A percentile compares a stretch with the other conserved stretches of the same genome.
phyloP scores from a whole-genome alignment of 1,284 basidiomycete species.

The Uromyces viciae-fabae region DNA sequence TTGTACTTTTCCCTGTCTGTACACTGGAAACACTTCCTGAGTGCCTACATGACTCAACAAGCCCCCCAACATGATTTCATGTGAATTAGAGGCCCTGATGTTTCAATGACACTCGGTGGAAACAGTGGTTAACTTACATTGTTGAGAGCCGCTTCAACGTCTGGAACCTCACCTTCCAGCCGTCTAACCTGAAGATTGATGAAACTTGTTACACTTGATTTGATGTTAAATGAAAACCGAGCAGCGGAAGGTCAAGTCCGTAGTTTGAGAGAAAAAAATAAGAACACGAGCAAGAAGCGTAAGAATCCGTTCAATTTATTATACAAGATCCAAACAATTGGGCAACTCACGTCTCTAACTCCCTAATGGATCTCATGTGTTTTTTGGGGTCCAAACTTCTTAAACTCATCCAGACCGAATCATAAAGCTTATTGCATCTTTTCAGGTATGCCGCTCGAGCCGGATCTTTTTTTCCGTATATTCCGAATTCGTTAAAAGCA shows the following conservation, averaged over 20 bases:
- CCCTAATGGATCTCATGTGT: slow-evolving; percentile 4
- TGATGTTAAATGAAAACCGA: not conserved
- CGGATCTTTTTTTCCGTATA: not conserved
- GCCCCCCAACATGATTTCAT: not conserved
- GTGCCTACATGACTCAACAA: not conserved
- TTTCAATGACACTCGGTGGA: not conserved
- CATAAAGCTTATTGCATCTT: not conserved
- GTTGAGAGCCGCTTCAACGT: not conserved
- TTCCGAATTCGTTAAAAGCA: not conserved
- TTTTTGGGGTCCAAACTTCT: not conserved
- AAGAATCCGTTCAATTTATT: not conserved
- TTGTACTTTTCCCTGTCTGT: not conserved
- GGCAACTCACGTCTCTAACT: slow-evolving; percentile 7
- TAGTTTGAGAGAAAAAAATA: not conserved
- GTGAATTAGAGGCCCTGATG: not conserved
- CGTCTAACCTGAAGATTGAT: not conserved
- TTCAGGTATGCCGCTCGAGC: slow-evolving; percentile 3
- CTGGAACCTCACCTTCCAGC: not conserved
- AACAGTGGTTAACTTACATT: not conserved
- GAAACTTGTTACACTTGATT: not conserved
- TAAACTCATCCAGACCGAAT: slow-evolving; percentile 18
- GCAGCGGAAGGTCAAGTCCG: not conserved
- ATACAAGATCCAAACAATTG: not conserved
- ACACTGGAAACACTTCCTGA: slow-evolving; percentile 13
- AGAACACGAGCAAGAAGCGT: not conserved